Base-by-base conservation (phyloP, 331 rosid genomes). In the Spiraea crenata region DNA sequence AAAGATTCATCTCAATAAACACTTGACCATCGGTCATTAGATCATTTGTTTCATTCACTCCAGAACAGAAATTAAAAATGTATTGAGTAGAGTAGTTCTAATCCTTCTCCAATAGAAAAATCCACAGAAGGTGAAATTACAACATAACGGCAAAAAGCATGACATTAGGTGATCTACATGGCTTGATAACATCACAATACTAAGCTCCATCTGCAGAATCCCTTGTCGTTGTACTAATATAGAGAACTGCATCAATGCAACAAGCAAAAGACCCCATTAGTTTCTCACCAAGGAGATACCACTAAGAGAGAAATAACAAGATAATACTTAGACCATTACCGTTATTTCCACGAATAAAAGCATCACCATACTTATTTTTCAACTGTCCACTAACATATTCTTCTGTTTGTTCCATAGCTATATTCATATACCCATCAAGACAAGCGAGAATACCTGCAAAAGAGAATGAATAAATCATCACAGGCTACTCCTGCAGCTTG, bases 361-460 rank as follows among this genome's bases (percentile, higher is more conserved):
- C 99, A 45, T 95, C 97, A 0, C 99, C 99, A 64, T 95, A 95
- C 69, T 95, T 95, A 79, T 95, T 95, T 76, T 95, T 95, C 81
- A 95, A 77, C 77, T 91, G 97, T 38, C 97, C 99, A 31, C 91
- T 93, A 19, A 89, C 97, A 19, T 93, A 93, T 76, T 93, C 97
- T 81, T 93, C 99, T 0, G 99, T 95, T 68, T 95, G 99, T 83
- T 95, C 99, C 96, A 86, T 86, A 47, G 90, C 90, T 66, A 86
- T 83, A 45, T 86, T 86, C 86, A 86, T 86, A 76, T 86, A 86
- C 59, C 90, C 90, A 81, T 86, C 88, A 20, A 86, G 82, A 69
- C 90, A 86, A 19, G 90, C 90, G 16, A 86, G 82, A 64, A 86
- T 86, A 74, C 90, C 90, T 86, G 79, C 71, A 56, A 41, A 69